Conservation (phyloP, 371 early-diverging fungal species). For the Coemansia sp. region DNA sequence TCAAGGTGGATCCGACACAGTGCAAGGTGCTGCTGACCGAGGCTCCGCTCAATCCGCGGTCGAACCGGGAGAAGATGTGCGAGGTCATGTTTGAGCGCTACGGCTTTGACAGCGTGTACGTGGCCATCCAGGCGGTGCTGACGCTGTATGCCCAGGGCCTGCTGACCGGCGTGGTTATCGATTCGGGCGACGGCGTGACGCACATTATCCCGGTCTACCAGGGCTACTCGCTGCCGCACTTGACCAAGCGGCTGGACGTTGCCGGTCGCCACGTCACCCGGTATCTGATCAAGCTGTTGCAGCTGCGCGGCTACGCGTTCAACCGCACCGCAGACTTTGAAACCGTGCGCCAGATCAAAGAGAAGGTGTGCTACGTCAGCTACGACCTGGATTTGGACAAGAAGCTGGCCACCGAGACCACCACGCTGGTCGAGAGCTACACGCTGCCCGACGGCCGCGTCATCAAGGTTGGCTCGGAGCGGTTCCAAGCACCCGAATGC, state of each 20-base stretch:
- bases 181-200: conserved; percentile 99
- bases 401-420: conserved; percentile 95
- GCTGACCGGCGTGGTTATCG: conserved; percentile 99
- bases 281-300: conserved; percentile 95
- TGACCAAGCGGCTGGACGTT: conserved; percentile 96
- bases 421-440: conserved; percentile 92
- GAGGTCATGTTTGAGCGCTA: conserved; percentile 99
- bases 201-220: conserved; percentile 99
- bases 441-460: conserved; percentile 98
- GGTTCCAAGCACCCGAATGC: conserved; percentile 98
- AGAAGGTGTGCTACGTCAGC: conserved; percentile 99
- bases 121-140: conserved; percentile 97
- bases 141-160: conserved; percentile 98
- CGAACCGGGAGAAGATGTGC: conserved; percentile 99
- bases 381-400: conserved; percentile 98
- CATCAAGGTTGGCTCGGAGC: conserved; percentile 96
- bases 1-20: conserved; percentile 82
- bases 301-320: conserved; percentile 94
- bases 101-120: conserved; percentile 93
- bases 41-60: conserved; percentile 99
- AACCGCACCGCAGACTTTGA: conserved; percentile 99
- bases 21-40: conserved; percentile 98
- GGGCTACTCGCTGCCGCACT: conserved; percentile 99
- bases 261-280: conserved; percentile 98
- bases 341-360: conserved; percentile 99